These are phyloP conservation scores for Geotrichum restrictum DNA, from an alignment of 1,139 yeast genomes.

Conservation along the genomic window DNA sequence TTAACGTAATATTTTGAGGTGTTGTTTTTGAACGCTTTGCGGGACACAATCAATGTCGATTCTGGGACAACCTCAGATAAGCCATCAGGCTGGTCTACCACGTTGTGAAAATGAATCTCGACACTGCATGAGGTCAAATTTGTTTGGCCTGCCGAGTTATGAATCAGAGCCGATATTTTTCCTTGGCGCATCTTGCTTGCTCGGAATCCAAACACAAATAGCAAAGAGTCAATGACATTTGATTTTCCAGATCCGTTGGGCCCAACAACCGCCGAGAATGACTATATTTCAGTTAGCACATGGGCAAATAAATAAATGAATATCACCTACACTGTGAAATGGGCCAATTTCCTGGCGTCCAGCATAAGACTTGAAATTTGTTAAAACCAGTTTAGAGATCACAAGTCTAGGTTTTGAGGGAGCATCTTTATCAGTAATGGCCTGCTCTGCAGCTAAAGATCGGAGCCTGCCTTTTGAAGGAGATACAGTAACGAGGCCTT, in stretches of 20 bases:
- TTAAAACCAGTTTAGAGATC: slow-evolving; percentile 65
- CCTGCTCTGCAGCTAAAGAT: slow-evolving; percentile 20
- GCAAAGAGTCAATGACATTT: slow-evolving; percentile 90
- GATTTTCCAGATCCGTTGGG: slow-evolving; percentile 98
- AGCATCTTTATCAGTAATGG: slow-evolving; percentile 10
- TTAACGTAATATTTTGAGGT: slow-evolving; percentile 76
- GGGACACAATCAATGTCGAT: slow-evolving; percentile 64
- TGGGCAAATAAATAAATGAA: not conserved
- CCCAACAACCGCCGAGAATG: slow-evolving; percentile 97
- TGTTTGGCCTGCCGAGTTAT: slow-evolving; percentile 67
- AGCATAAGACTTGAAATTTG: slow-evolving; percentile 92
- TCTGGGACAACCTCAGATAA: slow-evolving; percentile 45
- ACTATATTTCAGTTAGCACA: slow-evolving; percentile 39
- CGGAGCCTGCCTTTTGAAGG: slow-evolving; percentile 21
- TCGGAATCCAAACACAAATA: slow-evolving; percentile 94
- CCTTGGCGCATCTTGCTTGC: slow-evolving; percentile 97
- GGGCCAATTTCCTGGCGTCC: slow-evolving; percentile 93
- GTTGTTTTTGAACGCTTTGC: slow-evolving; percentile 75
- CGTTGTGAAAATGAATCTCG: slow-evolving; percentile 82
- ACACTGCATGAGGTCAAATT: slow-evolving; percentile 75
- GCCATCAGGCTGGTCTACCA: slow-evolving; percentile 56
- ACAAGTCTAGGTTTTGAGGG: slow-evolving; percentile 58
- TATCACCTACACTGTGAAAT: slow-evolving; percentile 51
- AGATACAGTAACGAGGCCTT: slow-evolving; percentile 18
- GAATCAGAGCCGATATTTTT: slow-evolving; percentile 83